phyloP scores from a whole-genome alignment of 352 stramenopile genomes.

The Phytophthora boehmeriae region DNA sequence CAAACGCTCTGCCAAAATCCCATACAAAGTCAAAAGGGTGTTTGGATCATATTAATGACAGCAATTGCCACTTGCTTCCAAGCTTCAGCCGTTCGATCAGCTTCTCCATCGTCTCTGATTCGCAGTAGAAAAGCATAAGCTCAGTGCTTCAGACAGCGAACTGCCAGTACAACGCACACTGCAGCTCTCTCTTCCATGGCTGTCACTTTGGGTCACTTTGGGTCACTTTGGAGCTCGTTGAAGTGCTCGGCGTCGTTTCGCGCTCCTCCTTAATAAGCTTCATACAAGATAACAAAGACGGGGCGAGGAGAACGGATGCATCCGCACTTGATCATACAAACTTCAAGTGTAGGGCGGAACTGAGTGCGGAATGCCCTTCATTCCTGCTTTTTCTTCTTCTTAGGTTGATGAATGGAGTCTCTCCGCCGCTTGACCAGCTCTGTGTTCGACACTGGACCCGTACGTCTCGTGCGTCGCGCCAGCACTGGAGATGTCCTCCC shows the following conservation, averaged over 20 bases:
- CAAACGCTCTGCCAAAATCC: conserved; percentile 54
- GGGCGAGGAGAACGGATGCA: conserved; percentile 3
- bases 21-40: not conserved
- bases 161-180: too few relatives aligned
- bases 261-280: not conserved
- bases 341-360: not conserved
- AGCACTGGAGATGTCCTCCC: conserved; percentile 34
- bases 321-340: conserved; percentile 19
- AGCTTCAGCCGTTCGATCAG: conserved; percentile 25
- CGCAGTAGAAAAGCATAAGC: too few relatives aligned
- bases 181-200: too few relatives aligned
- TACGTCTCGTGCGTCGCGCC: conserved; percentile 40
- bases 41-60: not conserved
- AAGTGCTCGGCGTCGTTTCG: conserved; percentile 20
- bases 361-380: conserved; percentile 5
- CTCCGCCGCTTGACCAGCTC: conserved; percentile 77
- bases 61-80: conserved; percentile 43
- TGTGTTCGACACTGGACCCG: conserved; percentile 55
- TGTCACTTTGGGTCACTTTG: too few relatives aligned
- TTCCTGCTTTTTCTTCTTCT: not conserved
- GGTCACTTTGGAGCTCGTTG: conserved; percentile 9
- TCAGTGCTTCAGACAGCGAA: too few relatives aligned
- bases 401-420: too few relatives aligned
- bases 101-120: conserved; percentile 5
- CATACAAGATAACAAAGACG: conserved; percentile 1